Conservation (phyloP, 768 basidiomycete genomes). For the Neoboletus brunneissimus region DNA sequence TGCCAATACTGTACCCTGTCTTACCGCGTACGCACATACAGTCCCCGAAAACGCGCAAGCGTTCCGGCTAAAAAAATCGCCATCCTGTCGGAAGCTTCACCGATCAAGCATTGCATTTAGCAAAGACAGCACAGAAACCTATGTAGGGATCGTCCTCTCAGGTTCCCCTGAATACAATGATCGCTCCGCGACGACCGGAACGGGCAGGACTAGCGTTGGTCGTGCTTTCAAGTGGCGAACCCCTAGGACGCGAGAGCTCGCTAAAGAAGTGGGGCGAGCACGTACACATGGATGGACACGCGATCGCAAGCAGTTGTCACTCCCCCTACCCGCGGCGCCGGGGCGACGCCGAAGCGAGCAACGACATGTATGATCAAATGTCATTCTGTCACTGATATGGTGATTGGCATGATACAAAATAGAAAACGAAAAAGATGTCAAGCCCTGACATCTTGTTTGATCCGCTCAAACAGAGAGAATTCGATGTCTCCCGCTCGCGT, state of each 20-base stretch:
- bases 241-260: not conserved
- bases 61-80: not conserved
- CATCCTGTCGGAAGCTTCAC: conserved; percentile 15
- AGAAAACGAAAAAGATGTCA: not conserved
- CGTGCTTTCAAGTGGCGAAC: not conserved
- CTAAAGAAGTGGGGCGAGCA: not conserved
- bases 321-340: not conserved
- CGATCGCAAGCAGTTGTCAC: not conserved
- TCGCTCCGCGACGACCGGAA: conserved; percentile 6
- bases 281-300: not conserved
- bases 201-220: too few relatives aligned
- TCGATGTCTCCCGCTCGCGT: too few relatives aligned
- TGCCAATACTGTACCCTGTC: too few relatives aligned
- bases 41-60: not conserved
- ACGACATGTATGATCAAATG: not conserved
- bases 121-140: not conserved
- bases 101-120: not conserved
- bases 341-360: not conserved
- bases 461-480: not conserved
- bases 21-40: not conserved
- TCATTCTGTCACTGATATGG: not conserved
- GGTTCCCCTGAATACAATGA: not conserved
- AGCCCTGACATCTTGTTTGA: not conserved
- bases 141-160: conserved; percentile 5
- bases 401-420: not conserved